Evolutionary conservation across 108 stramenopile genomes (phyloP).

Genomic region (Nitzschia sp.): DNA sequence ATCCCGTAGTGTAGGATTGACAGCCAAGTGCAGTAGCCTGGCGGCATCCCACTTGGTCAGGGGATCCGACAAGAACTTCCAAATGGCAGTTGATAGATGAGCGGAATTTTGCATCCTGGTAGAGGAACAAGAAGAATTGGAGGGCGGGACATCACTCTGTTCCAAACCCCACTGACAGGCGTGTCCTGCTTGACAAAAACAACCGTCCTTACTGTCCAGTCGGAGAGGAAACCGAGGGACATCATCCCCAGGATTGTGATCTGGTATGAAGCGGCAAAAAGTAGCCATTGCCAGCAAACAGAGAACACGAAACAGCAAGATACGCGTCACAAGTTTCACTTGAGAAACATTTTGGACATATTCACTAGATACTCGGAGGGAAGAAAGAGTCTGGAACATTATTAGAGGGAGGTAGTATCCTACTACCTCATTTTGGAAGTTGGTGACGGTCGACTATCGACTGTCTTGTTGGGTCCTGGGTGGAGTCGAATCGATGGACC

Average conservation of each 20-base stretch:
- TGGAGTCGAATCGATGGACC: no score
- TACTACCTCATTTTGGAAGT: no score
- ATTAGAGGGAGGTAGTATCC: no score
- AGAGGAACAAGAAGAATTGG: background rate
- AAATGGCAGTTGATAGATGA: constrained; percentile 17
- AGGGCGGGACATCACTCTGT: background rate
- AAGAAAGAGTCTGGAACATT: no score
- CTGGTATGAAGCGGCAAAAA: constrained; percentile 46
- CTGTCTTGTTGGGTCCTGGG: no score
- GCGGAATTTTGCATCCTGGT: background rate
- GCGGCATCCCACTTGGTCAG: constrained; percentile 86
- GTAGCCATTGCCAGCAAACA: constrained; percentile 53
- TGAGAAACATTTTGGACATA: background rate
- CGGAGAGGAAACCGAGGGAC: constrained; percentile 60
- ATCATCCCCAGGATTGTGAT: constrained; percentile 56
- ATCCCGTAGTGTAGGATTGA: constrained; percentile 49
- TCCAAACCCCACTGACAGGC: constrained; percentile 36
- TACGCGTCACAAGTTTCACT: background rate
- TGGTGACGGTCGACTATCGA: no score
- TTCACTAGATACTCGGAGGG: background rate
- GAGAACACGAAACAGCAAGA: constrained; percentile 41
- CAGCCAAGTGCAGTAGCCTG: constrained; percentile 66
- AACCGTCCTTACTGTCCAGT: constrained; percentile 28
- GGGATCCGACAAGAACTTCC: constrained; percentile 58
- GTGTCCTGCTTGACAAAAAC: constrained; percentile 63